These are phyloP conservation scores for Stachybotrys chlorohalonatus DNA, from an alignment of 2,329 filamentous ascomycete species.

Conservation along the genomic window DNA sequence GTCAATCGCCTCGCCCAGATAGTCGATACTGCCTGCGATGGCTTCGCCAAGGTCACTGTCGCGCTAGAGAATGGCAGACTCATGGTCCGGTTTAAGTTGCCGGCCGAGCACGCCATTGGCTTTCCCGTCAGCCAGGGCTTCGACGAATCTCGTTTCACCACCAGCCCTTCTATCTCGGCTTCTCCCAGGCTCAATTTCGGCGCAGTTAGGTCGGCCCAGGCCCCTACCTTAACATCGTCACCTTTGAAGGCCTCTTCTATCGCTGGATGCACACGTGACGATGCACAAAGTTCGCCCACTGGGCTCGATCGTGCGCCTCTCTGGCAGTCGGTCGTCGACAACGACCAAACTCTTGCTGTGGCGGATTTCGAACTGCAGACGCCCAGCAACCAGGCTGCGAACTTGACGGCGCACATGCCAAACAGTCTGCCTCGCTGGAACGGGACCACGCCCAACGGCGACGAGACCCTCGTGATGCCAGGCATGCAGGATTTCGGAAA, in stretches of 20 bases:
- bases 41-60: slow-evolving; percentile 20
- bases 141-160: slow-evolving; percentile 15
- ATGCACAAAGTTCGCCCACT: too few species aligned
- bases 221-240: neutral
- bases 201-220: neutral
- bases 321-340: neutral
- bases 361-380: slow-evolving; percentile 1
- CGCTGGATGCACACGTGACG: neutral
- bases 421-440: neutral
- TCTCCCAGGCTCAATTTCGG: slow-evolving; percentile 9
- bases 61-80: slow-evolving; percentile 18
- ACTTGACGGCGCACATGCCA: neutral
- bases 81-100: slow-evolving; percentile 29
- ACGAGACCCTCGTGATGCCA: too few species aligned
- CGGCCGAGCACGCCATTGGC: slow-evolving; percentile 17
- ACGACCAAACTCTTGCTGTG: slow-evolving; percentile 4
- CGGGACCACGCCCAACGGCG: too few species aligned
- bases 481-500: too few species aligned
- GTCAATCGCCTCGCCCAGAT: slow-evolving; percentile 17
- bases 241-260: neutral
- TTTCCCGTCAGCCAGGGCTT: slow-evolving; percentile 19
- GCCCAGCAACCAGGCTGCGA: neutral
- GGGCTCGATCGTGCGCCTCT: neutral
- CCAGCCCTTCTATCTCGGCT: slow-evolving; percentile 12
- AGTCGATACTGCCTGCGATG: slow-evolving; percentile 14